Evolutionary conservation across 805 yeast species (phyloP), one percentile per base, ranked within the genome.

Genomic region (Danielia reshetovae): DNA sequence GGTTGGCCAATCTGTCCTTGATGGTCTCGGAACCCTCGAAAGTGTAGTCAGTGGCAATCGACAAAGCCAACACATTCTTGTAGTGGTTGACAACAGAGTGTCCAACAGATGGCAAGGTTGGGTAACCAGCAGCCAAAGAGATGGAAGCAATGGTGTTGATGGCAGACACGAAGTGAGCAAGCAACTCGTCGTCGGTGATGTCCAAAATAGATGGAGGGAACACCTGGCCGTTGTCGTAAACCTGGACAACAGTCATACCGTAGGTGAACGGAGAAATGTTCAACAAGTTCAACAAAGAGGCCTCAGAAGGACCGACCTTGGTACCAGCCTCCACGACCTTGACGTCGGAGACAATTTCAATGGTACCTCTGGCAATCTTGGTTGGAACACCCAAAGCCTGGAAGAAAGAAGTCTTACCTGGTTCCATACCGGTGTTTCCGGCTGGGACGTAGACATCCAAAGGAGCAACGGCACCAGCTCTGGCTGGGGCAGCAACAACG

Each of bases 301-400:
- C 97, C 81, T 93, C 99, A 60, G 98, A 93, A 62, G 90, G 95
- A 78, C 99, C 99, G 63, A 93, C 98, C 74, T 75, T 86, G 67
- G 65, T 63, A 62, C 86, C 85, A 49, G 82, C 81, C 49, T 75
- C 79, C 64, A 89, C 95, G 68, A 93, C 96, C 79, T 85, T 85
- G 63, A 93, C 95, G 67, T 93, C 98, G 59, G 84, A 73, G 71
- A 87, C 88, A 74, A 93, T 93, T 79, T 93, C 99, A 82, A 93
- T 93, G 76, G 96, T 88, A 93, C 99, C 99, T 85, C 99, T 89
- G 74, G 96, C 93, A 88, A 93, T 93, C 94, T 93, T 93, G 86
- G 99, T 93, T 81, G 98, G 98, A 63, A 93, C 96, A 86, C 97
- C 97, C 64, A 93, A 82, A 68, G 99, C 98, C 82, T 93, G 99